These are phyloP conservation scores for Yarrowia alimentaria DNA, from an alignment of 805 yeast species.

Conservation along the genomic window DNA sequence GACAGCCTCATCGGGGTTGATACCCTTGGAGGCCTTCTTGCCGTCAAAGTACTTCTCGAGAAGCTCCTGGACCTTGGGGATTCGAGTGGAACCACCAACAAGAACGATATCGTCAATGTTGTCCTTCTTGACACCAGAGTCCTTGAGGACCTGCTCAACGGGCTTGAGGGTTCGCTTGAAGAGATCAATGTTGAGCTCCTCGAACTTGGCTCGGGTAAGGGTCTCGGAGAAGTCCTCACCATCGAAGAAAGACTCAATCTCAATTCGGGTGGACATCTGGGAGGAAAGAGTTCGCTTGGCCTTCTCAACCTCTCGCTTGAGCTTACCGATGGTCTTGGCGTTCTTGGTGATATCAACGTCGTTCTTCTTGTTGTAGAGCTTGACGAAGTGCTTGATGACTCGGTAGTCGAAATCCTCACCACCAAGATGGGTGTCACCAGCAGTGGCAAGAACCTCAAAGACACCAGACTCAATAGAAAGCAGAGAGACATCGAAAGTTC, in stretches of 20 bases:
- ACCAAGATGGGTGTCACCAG: conserved; percentile 97
- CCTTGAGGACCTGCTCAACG: conserved; percentile 92
- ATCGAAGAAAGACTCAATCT: conserved; percentile 90
- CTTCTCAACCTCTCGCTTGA: conserved; percentile 97
- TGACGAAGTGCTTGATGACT: conserved; percentile 81
- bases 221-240: conserved; percentile 96
- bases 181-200: conserved; percentile 88
- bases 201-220: conserved; percentile 95
- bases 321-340: conserved; percentile 84
- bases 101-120: conserved; percentile 93
- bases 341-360: conserved; percentile 77
- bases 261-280: conserved; percentile 93
- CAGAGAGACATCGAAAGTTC: conserved; percentile 91
- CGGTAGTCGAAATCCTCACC: conserved; percentile 95
- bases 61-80: conserved; percentile 95
- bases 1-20: conserved; percentile 99
- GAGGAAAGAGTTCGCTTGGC: conserved; percentile 95
- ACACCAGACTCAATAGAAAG: conserved; percentile 88
- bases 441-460: conserved; percentile 88
- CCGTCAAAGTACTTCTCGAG: conserved; percentile 88
- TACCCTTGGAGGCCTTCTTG: conserved; percentile 94
- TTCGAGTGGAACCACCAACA: conserved; percentile 99
- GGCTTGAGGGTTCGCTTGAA: conserved; percentile 95
- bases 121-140: conserved; percentile 80
- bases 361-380: conserved; percentile 86